These are phyloP conservation scores for Dalbergia cochinchinensis DNA, from an alignment of 306 rosid genomes.

Conservation along the genomic window DNA sequence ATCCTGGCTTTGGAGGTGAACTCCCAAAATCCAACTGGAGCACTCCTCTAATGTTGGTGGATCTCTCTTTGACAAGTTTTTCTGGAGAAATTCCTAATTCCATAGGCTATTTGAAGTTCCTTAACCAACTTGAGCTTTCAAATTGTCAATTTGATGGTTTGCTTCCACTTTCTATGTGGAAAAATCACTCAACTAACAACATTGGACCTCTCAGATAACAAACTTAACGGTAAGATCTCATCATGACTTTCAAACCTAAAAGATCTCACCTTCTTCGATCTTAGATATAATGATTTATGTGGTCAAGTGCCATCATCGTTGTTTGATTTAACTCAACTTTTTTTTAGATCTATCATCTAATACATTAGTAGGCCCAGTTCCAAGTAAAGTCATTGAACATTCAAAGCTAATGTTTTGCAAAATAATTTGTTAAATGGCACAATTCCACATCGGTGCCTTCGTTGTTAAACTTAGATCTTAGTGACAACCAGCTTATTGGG, in stretches of 20 bases:
- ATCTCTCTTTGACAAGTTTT: neutral
- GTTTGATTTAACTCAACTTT: conserved; percentile 30
- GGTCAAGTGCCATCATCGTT: conserved; percentile 40
- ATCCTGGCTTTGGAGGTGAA: neutral
- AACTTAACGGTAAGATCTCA: conserved; percentile 33
- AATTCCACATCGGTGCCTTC: conserved; percentile 30
- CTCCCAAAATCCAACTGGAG: conserved; percentile 32
- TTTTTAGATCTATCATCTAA: fast-evolving
- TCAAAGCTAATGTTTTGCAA: fast-evolving
- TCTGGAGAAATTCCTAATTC: conserved; percentile 26
- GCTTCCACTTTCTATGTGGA: conserved; percentile 21
- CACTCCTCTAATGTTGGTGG: neutral
- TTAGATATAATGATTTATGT: neutral
- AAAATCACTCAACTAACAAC: conserved; percentile 22
- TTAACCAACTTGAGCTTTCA: fast-evolving
- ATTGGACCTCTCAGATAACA: neutral
- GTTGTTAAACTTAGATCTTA: neutral
- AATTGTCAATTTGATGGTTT: neutral
- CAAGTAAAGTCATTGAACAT: neutral
- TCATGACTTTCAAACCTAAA: conserved; percentile 30
- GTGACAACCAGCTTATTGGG: conserved; percentile 1
- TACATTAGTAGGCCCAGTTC: conserved; percentile 16
- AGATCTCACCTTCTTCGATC: neutral
- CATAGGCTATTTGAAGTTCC: neutral
- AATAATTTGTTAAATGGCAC: conserved; percentile 29